Conservation (phyloP, 1,284 basidiomycete genomes). For the Rhizopogon hawkerae region DNA sequence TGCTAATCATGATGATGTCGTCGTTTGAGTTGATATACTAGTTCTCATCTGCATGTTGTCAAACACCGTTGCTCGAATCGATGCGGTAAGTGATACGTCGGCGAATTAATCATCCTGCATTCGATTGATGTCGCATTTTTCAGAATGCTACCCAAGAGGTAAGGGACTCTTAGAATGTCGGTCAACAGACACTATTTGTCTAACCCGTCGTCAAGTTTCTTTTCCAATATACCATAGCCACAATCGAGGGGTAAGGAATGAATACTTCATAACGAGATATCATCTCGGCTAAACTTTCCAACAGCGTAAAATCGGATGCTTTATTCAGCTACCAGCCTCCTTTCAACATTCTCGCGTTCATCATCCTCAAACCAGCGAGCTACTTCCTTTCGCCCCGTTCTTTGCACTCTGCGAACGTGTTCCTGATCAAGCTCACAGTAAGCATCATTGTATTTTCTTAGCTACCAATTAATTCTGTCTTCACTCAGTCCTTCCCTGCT, state of each 20-base stretch:
- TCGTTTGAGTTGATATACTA: conserved; percentile 25
- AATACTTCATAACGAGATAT: neutral
- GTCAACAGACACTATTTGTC: neutral
- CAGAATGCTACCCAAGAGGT: conserved; percentile 81
- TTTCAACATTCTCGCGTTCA: conserved; percentile 73
- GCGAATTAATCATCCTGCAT: conserved; percentile 1
- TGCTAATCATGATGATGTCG: neutral
- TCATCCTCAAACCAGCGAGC: conserved; percentile 69
- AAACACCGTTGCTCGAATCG: conserved; percentile 77
- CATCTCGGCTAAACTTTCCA: conserved; percentile 1
- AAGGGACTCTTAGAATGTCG: conserved; percentile 10
- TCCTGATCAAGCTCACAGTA: conserved; percentile 67
- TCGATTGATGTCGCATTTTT: conserved; percentile 5
- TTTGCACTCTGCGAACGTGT: conserved; percentile 74
- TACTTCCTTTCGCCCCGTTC: conserved; percentile 64
- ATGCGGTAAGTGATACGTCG: conserved; percentile 44
- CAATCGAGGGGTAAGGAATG: conserved; percentile 70
- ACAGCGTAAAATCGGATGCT: conserved; percentile 77
- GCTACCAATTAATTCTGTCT: neutral
- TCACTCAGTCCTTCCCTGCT: conserved; percentile 61
- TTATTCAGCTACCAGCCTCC: conserved; percentile 89
- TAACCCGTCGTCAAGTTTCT: conserved; percentile 49
- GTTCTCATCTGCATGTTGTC: conserved; percentile 83
- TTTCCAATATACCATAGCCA: conserved; percentile 80
- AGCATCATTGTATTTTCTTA: conserved; percentile 1